Percentiles rank a stretch among this genome's conserved stretches.
Evolutionary conservation across 495 filamentous ascomycete species (phyloP).

Genomic region (Hypoxylon fragiforme): DNA sequence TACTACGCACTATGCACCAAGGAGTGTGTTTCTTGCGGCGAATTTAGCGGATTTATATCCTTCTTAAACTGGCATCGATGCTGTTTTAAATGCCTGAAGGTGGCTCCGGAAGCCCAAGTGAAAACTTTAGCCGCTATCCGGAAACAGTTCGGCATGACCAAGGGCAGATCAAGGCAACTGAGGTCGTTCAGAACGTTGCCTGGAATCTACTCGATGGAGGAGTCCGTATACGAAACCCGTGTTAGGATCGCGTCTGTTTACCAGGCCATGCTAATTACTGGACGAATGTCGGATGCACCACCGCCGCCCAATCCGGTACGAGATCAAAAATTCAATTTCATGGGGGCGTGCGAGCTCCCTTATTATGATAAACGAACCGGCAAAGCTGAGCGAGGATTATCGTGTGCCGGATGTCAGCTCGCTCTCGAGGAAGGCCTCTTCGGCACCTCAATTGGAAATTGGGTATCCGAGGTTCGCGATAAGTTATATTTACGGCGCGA

Average conservation of each 20-base stretch:
- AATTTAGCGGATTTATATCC: slow-evolving; percentile 43
- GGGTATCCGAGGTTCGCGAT: slow-evolving; percentile 39
- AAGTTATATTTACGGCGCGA: slow-evolving; percentile 32
- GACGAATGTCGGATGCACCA: slow-evolving; percentile 25
- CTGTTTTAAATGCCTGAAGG: slow-evolving; percentile 42
- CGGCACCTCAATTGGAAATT: slow-evolving; percentile 30
- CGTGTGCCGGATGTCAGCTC: slow-evolving; percentile 48
- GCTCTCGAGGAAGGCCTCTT: slow-evolving; percentile 42
- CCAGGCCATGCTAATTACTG: slow-evolving; percentile 35
- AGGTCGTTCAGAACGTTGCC: slow-evolving; percentile 41
- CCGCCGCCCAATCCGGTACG: slow-evolving; percentile 24
- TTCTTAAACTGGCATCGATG: slow-evolving; percentile 43
- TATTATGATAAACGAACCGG: slow-evolving; percentile 45
- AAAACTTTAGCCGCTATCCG: slow-evolving; percentile 37
- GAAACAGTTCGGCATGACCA: slow-evolving; percentile 41
- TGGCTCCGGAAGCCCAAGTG: slow-evolving; percentile 36
- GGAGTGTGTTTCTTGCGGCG: slow-evolving; percentile 39
- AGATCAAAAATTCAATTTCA: slow-evolving; percentile 42
- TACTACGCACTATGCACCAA: slow-evolving; percentile 43
- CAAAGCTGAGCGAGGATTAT: slow-evolving; percentile 41
- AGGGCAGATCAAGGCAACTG: slow-evolving; percentile 34
- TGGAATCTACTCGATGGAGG: slow-evolving; percentile 42
- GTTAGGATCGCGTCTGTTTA: slow-evolving; percentile 40
- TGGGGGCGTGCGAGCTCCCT: slow-evolving; percentile 44
- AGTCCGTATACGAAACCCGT: slow-evolving; percentile 34